Evolutionary conservation across 305 asterid genomes (phyloP).

Genomic region (Stenogyne calaminthoides): DNA sequence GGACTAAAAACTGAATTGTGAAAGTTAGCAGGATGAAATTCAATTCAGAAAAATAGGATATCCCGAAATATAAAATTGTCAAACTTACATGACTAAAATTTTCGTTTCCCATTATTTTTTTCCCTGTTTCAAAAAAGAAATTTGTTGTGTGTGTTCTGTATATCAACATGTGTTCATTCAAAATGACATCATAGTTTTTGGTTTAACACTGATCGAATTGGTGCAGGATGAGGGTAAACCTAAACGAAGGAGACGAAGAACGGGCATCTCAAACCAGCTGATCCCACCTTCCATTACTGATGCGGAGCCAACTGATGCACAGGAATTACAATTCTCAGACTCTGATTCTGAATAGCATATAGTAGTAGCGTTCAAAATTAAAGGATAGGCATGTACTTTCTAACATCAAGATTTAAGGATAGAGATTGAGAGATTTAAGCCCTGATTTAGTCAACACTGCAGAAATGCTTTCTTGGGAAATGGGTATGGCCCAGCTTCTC

Average conservation of each 20-base stretch:
- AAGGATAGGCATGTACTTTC: constrained; percentile 3
- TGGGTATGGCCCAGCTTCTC: too few species aligned
- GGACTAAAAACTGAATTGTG: too few species aligned
- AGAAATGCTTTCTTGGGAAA: too few species aligned
- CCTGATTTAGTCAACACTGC: too few species aligned
- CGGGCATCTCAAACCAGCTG: constrained; percentile 47
- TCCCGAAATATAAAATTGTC: too few species aligned
- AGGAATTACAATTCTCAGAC: constrained; percentile 59
- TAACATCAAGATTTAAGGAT: not conserved
- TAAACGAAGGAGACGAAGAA: constrained; percentile 43
- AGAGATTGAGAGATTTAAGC: not conserved
- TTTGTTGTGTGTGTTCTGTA: not conserved
- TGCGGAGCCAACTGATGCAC: constrained; percentile 60
- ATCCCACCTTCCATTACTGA: constrained; percentile 80
- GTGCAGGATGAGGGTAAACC: constrained; percentile 56
- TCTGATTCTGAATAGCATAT: constrained; percentile 62
- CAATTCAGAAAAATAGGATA: too few species aligned
- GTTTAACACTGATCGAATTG: not conserved
- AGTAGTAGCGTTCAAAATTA: not conserved
- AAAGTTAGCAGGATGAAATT: too few species aligned
- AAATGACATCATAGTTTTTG: not conserved
- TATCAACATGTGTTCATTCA: not conserved
- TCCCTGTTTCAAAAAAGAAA: not conserved
- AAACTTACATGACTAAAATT: not conserved
- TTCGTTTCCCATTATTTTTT: not conserved